Conservation (phyloP, 768 basidiomycete species). For the Leucocoprinus birnbaumii region DNA sequence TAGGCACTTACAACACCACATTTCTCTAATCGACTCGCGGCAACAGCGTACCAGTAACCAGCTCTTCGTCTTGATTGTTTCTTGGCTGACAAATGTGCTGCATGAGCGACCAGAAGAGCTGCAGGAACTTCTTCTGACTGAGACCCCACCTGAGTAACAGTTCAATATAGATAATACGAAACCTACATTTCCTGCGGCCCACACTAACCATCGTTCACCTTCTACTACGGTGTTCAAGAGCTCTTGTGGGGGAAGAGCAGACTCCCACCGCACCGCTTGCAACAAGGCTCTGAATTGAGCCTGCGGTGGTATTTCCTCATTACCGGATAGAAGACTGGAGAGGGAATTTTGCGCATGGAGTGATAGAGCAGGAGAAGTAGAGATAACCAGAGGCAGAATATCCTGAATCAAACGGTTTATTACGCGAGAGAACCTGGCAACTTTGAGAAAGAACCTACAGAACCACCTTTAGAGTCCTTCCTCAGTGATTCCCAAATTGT, state of each 20-base stretch:
- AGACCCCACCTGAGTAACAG: conserved; percentile 21
- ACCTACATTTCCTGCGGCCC: conserved; percentile 80
- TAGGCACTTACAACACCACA: conserved; percentile 68
- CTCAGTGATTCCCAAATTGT: conserved; percentile 83
- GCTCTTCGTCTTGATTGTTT: conserved; percentile 60
- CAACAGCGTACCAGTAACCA: conserved; percentile 75
- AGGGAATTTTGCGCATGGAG: conserved; percentile 65
- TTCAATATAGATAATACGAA: conserved; percentile 1
- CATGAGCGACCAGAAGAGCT: conserved; percentile 78
- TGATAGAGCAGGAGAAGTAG: conserved; percentile 61
- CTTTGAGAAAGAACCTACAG: conserved; percentile 48
- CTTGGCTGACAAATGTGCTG: conserved; percentile 63
- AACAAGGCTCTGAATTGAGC: conserved; percentile 67
- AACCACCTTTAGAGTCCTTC: conserved; percentile 86
- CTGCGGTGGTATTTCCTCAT: conserved; percentile 51
- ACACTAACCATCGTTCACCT: conserved; percentile 84
- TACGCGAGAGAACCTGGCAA: neutral
- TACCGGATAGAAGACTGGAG: conserved; percentile 38
- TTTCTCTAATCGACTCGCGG: conserved; percentile 78
- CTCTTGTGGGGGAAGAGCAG: conserved; percentile 52
- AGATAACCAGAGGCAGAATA: conserved; percentile 69
- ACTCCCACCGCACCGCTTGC: conserved; percentile 78
- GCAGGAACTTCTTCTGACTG: conserved; percentile 72
- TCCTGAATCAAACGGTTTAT: conserved; percentile 56
- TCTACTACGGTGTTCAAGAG: conserved; percentile 58